Evolutionary conservation across 2,329 filamentous ascomycete genomes (phyloP), one percentile per base, ranked within the genome.

Genomic region (Trichoderma afroharzianum): DNA sequence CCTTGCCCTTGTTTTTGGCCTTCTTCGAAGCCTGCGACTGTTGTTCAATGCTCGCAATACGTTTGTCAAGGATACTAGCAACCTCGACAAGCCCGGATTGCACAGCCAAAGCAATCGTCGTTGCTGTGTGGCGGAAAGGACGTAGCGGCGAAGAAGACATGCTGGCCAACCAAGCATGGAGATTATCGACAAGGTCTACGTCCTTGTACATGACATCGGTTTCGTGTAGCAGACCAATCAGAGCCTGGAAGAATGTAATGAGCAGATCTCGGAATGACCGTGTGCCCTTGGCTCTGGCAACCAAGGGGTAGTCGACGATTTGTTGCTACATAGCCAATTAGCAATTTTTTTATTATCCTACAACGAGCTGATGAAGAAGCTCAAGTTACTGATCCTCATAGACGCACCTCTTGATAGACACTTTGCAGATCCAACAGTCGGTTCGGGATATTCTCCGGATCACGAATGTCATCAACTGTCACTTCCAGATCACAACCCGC

Each of bases 111-210:
- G 93, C 91, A 28, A 95, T 91, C 0, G 96, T 91, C 2, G 95
- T 97, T 1, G 95, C 93, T 0, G 96, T 99, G 81, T 99, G 96
- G 74, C 96, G 89, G 82, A 99, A 98, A 2, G 96, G 94, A 70
- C 96, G 90, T 73, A 95, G 91, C 4, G 90, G 88, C 0, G 94
- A 95, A 4, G 94, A 96, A 3, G 95, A 96, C 92, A 99, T 93
- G 72, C 93, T 92, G 50, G 91, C 91, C 72, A 98, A 86, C 96
- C 96, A 99, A 71, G 93, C 87, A 76, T 94, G 90, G 62, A 98
- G 88, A 78, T 97, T 97, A 79, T 98, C 94, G 77, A 97, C 90
- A 64, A 99, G 85, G 33, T 91, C 88, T 43, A 85, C 83, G 73
- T 97, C 92, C 58, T 88, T 90, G 82, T 97, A 97, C 64, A 99